Evolutionary conservation across 345 rosid species (phyloP).

Genomic region (Brassica cretica): DNA sequence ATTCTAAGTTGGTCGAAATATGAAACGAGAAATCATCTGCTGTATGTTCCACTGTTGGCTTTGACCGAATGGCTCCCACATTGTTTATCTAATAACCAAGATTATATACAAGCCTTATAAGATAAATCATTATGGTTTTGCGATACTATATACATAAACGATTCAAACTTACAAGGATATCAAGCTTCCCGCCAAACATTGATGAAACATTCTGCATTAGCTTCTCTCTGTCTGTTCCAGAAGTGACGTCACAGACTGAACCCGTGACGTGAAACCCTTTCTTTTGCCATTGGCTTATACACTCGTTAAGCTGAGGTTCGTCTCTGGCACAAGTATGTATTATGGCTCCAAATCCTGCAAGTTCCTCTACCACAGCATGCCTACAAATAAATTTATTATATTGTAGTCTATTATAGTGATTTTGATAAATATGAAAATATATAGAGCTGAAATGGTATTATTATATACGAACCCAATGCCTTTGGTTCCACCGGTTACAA

Average conservation of each 20-base stretch:
- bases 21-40: conserved; percentile 51
- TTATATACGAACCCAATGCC: conserved; percentile 55
- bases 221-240: conserved; percentile 39
- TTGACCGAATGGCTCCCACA: conserved; percentile 46
- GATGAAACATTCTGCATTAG: conserved; percentile 51
- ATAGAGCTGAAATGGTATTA: background rate
- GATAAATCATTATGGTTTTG: background rate
- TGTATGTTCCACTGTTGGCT: conserved; percentile 48
- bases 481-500: conserved; percentile 68
- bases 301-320: conserved; percentile 52
- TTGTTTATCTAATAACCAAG: conserved; percentile 52
- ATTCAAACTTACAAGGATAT: conserved; percentile 49
- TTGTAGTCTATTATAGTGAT: background rate
- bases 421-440: background rate
- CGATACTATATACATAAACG: no score
- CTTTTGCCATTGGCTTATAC: conserved; percentile 48
- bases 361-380: conserved; percentile 65
- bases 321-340: conserved; percentile 72
- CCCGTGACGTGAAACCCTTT: conserved; percentile 56
- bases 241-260: conserved; percentile 48
- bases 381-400: conserved; percentile 28
- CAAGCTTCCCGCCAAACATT: conserved; percentile 50
- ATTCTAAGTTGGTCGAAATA: conserved; percentile 54
- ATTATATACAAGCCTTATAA: background rate
- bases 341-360: conserved; percentile 62